Evolutionary conservation across 306 rosid genomes (phyloP).

Genomic region (Pachyrhizus erosus): DNA sequence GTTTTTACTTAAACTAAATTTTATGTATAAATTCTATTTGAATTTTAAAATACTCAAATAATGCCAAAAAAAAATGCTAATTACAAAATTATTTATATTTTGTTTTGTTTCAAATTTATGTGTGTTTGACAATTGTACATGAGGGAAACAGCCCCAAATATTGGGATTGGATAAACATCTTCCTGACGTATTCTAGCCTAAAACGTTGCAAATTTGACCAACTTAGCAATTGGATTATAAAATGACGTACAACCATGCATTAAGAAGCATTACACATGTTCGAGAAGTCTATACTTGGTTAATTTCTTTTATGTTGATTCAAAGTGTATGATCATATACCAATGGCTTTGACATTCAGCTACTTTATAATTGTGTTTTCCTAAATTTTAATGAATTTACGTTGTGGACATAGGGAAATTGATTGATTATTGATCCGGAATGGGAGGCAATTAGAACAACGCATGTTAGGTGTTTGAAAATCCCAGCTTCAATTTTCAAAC

Average conservation of each 20-base stretch:
- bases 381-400: not conserved
- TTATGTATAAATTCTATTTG: no score
- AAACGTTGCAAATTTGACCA: constrained; percentile 43
- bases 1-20: no score
- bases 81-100: no score
- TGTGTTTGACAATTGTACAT: not conserved
- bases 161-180: not conserved
- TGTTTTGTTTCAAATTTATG: no score
- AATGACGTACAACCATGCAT: not conserved
- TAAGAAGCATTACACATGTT: not conserved
- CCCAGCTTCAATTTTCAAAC: constrained; percentile 15
- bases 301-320: constrained; percentile 4
- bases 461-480: constrained; percentile 34
- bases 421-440: not conserved
- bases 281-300: constrained; percentile 4
- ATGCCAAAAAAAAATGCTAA: no score
- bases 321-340: not conserved
- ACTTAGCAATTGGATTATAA: not conserved
- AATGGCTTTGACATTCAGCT: constrained; percentile 28
- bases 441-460: not conserved
- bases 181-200: constrained; percentile 11
- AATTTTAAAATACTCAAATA: no score
- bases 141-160: not conserved
- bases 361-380: no score
- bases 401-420: not conserved